Base-by-base conservation (phyloP, 495 filamentous ascomycete genomes). In the Aspergillus cristatus region DNA sequence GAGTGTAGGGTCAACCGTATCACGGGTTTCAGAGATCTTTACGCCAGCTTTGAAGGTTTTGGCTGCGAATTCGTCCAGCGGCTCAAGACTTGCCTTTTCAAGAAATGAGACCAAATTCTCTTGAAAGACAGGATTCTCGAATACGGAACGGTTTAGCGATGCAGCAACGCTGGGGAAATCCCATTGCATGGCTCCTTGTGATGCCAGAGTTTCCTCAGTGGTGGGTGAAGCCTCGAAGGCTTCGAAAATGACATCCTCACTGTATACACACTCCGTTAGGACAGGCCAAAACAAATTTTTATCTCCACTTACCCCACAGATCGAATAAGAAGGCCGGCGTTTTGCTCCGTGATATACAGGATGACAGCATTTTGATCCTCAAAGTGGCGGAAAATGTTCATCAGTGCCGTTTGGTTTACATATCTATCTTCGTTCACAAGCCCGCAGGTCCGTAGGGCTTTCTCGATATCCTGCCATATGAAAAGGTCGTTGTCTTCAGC, bases 201-300 rank as follows among this genome's bases (percentile, higher is more conserved):
- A 37, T 0, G 58, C 59, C 0, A 76, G 51, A 14, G 75, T 68
- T 4, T 63, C 22, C n/a, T 68, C 59, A 7, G 67, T 67, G 3
- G 28, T 37, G 2, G 75, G 54, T 0, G 76, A 78, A 7, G 72
- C 54, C 43, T 82, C 75, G 36, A 79, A 79, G 1, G 64, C 57
- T 46, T 81, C 76, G 26, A 81, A 60, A 6, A 70, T 39, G 26
- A 70, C 46, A 6, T 26, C 24, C 3, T 56, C 49, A 18, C 18
- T 28, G 32, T 17, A 18, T 1, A 16, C 10, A 7, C 7, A 3
- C 6, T 37, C 6, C 29, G 14, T 2, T 18, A 25, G 14, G 16
- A 17, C 1, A 13, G 11, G 20, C 18, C 13, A 4, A 33, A 13
- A n/a, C 15, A 5, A 3, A 6, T 12, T n/a, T n/a, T 3, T 6